A percentile compares a stretch with the other conserved stretches of the same genome.
Evolutionary conservation across 257 asterid genomes (phyloP).

Genomic region (Linaria vulgaris): DNA sequence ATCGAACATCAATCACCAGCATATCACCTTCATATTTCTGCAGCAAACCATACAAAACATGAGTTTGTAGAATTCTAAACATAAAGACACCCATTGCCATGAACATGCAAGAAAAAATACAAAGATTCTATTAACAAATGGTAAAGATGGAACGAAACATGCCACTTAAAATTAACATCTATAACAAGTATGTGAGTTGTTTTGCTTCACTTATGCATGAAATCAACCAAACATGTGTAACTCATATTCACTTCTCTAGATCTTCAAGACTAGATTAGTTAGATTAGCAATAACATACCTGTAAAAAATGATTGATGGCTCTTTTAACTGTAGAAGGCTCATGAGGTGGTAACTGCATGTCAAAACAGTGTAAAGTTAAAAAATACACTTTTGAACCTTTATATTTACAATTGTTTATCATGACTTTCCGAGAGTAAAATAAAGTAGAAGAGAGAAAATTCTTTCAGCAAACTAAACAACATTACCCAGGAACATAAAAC

Average conservation of each 20-base stretch:
- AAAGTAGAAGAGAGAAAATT: neutral
- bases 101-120: neutral
- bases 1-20: constrained; percentile 66
- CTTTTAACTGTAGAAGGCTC: constrained; percentile 75
- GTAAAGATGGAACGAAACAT: constrained; percentile 1
- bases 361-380: constrained; percentile 12
- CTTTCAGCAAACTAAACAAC: neutral
- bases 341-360: constrained; percentile 78
- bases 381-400: neutral
- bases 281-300: constrained; percentile 39
- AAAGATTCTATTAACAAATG: constrained; percentile 9
- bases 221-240: too few relatives aligned
- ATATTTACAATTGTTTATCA: neutral
- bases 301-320: constrained; percentile 88
- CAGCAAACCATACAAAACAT: constrained; percentile 31
- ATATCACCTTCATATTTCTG: constrained; percentile 91
- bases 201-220: constrained; percentile 6
- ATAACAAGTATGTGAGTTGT: neutral
- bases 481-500: too few relatives aligned
- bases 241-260: too few relatives aligned
- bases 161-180: neutral
- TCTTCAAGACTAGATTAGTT: too few relatives aligned
- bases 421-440: neutral
- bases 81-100: neutral
- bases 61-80: constrained; percentile 6